Evolutionary conservation across 1,139 yeast genomes (phyloP).

Genomic region (Debaryomyces psychrophilus): DNA sequence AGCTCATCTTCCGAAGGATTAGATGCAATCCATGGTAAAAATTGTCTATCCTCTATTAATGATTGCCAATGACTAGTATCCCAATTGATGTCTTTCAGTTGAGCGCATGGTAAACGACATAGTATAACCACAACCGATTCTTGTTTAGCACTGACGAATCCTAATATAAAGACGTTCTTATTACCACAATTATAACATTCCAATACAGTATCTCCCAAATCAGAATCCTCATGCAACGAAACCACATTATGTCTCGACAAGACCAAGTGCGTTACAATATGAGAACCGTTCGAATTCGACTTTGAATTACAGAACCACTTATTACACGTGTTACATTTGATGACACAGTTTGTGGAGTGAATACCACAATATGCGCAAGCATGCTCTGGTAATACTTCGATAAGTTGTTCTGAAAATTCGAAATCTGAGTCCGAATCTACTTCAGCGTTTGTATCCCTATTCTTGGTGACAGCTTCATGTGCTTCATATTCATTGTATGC

Average conservation of each 20-base stretch:
- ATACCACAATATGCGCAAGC: constrained; percentile 83
- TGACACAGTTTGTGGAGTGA: constrained; percentile 64
- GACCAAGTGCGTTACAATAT: constrained; percentile 84
- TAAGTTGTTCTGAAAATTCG: constrained; percentile 9
- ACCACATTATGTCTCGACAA: constrained; percentile 78
- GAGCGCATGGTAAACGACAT: constrained; percentile 91
- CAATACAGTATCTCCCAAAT: constrained; percentile 78
- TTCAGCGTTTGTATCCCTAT: constrained; percentile 7
- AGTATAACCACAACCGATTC: constrained; percentile 86
- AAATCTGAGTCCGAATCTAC: not conserved
- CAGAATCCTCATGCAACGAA: constrained; percentile 76
- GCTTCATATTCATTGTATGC: constrained; percentile 7
- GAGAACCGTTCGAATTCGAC: constrained; percentile 66
- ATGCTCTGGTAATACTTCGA: constrained; percentile 27
- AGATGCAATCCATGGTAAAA: constrained; percentile 81
- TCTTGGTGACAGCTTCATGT: constrained; percentile 10
- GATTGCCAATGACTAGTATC: constrained; percentile 90
- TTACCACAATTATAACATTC: constrained; percentile 94
- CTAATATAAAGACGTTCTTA: constrained; percentile 77
- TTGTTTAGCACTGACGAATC: constrained; percentile 85
- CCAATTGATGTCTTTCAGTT: constrained; percentile 75
- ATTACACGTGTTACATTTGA: constrained; percentile 74
- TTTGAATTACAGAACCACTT: constrained; percentile 94
- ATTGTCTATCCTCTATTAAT: constrained; percentile 75
- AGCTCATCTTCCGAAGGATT: constrained; percentile 67